These are phyloP conservation scores for Uronychia setigera DNA, from an alignment of 73 alveolate genomes.

Conservation along the genomic window DNA sequence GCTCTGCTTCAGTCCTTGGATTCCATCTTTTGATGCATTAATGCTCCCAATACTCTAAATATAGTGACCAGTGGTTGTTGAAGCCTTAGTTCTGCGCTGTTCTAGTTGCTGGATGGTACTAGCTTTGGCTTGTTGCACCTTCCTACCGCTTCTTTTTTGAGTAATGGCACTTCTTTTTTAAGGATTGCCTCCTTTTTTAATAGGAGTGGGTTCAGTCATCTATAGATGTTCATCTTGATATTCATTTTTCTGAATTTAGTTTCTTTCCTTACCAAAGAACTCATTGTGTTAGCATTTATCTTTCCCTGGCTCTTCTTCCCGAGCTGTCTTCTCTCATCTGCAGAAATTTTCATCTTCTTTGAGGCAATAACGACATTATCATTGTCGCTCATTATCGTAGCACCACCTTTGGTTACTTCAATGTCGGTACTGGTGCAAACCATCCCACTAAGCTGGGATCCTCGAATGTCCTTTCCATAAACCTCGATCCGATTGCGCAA, in stretches of 20 bases:
- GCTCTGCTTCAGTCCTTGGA: not conserved
- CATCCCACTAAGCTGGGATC: not conserved
- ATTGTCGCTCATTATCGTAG: not conserved
- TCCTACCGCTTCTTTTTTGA: not conserved
- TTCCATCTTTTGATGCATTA: not conserved
- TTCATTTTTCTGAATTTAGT: not conserved
- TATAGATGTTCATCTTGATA: not conserved
- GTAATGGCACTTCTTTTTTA: not conserved
- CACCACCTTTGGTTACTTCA: not conserved
- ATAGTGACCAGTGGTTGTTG: not conserved
- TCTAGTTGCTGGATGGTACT: not conserved
- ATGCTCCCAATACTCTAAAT: not conserved
- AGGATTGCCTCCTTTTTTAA: not conserved
- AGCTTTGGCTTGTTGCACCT: not conserved
- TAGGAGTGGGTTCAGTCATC: conserved; percentile 2
- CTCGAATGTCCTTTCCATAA: not conserved
- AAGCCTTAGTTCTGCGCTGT: not conserved
- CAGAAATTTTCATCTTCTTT: not conserved
- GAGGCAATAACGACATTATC: too few relatives aligned
- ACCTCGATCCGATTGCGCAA: not conserved
- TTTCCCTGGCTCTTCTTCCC: not conserved
- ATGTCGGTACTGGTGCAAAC: not conserved
- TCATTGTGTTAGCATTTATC: not conserved
- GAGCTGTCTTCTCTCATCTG: not conserved
- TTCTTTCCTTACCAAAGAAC: not conserved